Conservation (phyloP, 768 basidiomycete species). For the Tephrocybe sp. region DNA sequence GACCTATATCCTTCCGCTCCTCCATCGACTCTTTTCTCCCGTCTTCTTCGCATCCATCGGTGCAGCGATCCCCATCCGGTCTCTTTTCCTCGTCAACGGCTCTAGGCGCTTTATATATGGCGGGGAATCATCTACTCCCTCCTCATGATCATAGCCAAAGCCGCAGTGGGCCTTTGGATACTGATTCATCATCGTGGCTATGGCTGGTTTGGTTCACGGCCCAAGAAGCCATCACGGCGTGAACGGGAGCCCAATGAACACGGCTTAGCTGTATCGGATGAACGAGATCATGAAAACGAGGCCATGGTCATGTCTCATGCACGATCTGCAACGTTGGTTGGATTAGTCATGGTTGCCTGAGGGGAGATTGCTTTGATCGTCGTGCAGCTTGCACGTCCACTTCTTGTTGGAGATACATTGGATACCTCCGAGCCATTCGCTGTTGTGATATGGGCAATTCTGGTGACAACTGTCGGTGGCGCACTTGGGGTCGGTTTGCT, state of each 20-base stretch:
- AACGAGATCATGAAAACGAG: background rate
- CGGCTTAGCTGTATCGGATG: background rate
- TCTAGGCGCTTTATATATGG: constrained; percentile 43
- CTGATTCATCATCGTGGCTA: constrained; percentile 16
- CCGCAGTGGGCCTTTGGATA: constrained; percentile 46
- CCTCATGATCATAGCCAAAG: constrained; percentile 58
- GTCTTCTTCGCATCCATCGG: constrained; percentile 72
- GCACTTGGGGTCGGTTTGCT: constrained; percentile 32
- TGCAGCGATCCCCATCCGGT: constrained; percentile 47
- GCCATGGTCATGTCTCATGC: constrained; percentile 13
- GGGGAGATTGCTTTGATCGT: constrained; percentile 71
- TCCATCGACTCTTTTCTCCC: constrained; percentile 49
- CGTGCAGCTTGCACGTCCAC: constrained; percentile 41
- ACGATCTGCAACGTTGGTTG: constrained; percentile 40
- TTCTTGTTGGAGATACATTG: constrained; percentile 20
- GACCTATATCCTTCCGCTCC: constrained; percentile 35
- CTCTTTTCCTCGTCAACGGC: constrained; percentile 39
- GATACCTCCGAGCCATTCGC: constrained; percentile 43
- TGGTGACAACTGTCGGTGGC: constrained; percentile 54
- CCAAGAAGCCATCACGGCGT: background rate
- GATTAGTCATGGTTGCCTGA: constrained; percentile 62
- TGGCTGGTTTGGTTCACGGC: constrained; percentile 14
- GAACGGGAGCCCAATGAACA: background rate
- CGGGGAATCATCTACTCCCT: constrained; percentile 56
- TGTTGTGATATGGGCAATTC: constrained; percentile 57